Evolutionary conservation across 176 grass and related monocot genomes (phyloP).

Genomic region (Triticum timopheevii): DNA sequence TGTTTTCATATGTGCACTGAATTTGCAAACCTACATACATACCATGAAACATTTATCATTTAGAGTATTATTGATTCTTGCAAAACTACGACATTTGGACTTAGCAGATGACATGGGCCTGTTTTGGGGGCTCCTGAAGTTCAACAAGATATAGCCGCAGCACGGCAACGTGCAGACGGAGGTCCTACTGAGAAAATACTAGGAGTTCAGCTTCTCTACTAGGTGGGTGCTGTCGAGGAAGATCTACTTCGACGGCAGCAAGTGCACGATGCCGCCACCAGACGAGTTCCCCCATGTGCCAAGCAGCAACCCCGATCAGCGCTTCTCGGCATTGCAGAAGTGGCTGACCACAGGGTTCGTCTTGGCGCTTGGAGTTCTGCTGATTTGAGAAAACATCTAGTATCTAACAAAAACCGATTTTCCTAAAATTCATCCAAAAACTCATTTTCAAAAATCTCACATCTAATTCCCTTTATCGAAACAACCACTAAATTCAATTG

Average conservation of each 20-base stretch:
- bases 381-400: no score
- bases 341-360: no score
- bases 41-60: background rate
- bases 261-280: constrained; percentile 50
- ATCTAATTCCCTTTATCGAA: no score
- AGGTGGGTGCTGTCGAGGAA: constrained; percentile 63
- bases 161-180: constrained; percentile 63
- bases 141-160: constrained; percentile 72
- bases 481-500: no score
- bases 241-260: constrained; percentile 51
- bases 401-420: no score
- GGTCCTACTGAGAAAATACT: constrained; percentile 53
- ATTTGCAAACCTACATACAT: background rate
- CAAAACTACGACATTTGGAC: background rate
- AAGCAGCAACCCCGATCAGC: no score
- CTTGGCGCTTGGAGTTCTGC: no score
- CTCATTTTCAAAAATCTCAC: no score
- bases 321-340: no score
- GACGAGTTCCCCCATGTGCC: no score
- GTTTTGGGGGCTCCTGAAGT: constrained; percentile 57
- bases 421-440: no score
- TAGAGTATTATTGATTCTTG: background rate
- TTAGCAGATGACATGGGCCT: constrained; percentile 56
- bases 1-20: no score
- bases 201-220: constrained; percentile 47